Evolutionary conservation across 2,329 filamentous ascomycete species (phyloP), one percentile per base, ranked within the genome.

Genomic region (Sarocladium strictum): DNA sequence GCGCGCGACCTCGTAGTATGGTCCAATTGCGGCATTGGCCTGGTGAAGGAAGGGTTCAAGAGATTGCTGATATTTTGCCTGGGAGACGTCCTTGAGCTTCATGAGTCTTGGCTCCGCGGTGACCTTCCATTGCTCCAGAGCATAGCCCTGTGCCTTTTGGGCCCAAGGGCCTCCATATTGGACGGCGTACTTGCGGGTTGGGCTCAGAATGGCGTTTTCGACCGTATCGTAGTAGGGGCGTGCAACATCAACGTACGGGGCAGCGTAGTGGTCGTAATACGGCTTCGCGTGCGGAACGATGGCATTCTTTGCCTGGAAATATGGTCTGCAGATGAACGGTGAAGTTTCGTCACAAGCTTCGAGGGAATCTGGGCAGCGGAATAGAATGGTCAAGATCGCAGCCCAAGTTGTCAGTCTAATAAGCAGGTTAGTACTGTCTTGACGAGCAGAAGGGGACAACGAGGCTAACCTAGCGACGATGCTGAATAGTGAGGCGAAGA

Each of bases 361-460:
- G 57, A 86, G 72, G 9, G 81, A 83, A 2, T 84, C 76, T 12
- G 93, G 93, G 69, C 93, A 99, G 58, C 86, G 83, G 68, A 99
- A 88, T 56, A 93, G 72, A 54, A 94, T 74, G 23, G 88, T 94
- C 58, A 91, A 70, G 59, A 97, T 84, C 33, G 85, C 80, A 68
- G 94, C 96, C 93, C 93, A 99, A 19, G 90, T 87, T 56, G 86
- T 69, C 43, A 97, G 69, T 64, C 93, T 93, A 24, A 6, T n/a
- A 29, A 29, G 43, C 3, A 17, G 33, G 54, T 57, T 56, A 55
- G 43, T 40, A 53, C 35, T 27, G 29, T 35, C n/a, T n/a, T n/a
- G n/a, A n/a, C n/a, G n/a, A n/a, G n/a, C 27, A 33, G n/a, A 3
- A 17, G 23, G 4, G 23, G n/a, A 27, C 23, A 26, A 27, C 3